A percentile compares a stretch with the other conserved stretches of the same genome.
phyloP scores from a whole-genome alignment of 345 rosid genomes.

The Erucastrum elatum region DNA sequence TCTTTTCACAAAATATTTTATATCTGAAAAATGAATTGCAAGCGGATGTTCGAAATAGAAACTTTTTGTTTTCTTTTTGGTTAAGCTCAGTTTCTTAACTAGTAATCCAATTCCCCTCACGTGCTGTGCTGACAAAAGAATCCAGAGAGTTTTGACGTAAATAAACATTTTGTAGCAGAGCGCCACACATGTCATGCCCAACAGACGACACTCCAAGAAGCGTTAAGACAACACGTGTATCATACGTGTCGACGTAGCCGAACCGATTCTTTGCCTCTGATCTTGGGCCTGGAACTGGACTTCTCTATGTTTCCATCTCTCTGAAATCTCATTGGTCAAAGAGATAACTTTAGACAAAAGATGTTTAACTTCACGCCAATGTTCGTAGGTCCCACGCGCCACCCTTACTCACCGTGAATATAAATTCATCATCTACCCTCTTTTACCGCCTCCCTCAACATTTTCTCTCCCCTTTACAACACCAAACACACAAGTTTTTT shows the following conservation, averaged over 20 bases:
- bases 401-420: conserved; percentile 26
- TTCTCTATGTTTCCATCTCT: not conserved
- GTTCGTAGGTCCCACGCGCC: conserved; percentile 12
- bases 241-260: conserved; percentile 33
- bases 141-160: not conserved
- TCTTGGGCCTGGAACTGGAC: conserved; percentile 39
- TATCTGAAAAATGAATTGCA: not conserved
- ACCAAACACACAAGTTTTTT: not conserved
- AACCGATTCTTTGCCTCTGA: conserved; percentile 30
- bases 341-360: conserved; percentile 24
- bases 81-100: not conserved
- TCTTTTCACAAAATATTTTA: not conserved
- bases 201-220: conserved; percentile 27
- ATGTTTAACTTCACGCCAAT: conserved; percentile 33
- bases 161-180: not conserved
- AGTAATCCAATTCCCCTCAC: not conserved
- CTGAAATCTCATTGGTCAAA: conserved; percentile 26
- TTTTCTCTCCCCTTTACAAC: not conserved
- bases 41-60: not conserved
- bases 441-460: conserved; percentile 26
- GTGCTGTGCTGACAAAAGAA: conserved; percentile 1
- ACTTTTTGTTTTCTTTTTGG: not conserved
- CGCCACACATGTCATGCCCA: conserved; percentile 15
- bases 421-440: conserved; percentile 17
- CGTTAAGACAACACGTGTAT: conserved; percentile 13